These are phyloP conservation scores for Pseudogymnoascus sp. DNA, from an alignment of 2,329 filamentous ascomycete genomes.

Conservation along the genomic window DNA sequence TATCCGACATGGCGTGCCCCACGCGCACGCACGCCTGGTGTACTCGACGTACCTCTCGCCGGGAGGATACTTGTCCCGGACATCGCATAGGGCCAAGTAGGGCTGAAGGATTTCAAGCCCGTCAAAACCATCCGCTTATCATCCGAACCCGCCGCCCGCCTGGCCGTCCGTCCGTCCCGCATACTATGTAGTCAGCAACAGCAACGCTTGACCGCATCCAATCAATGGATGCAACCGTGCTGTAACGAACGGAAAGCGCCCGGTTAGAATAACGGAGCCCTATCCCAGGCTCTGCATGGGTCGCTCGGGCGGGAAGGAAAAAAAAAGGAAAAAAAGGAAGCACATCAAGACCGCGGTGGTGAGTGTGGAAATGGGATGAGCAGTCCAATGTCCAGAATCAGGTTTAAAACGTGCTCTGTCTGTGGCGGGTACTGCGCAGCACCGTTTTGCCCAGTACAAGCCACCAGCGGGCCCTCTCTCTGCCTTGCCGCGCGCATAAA, in stretches of 20 bases:
- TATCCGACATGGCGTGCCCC: conserved; percentile 1
- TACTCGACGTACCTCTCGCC: not conserved
- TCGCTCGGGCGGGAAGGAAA: not conserved
- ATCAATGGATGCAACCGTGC: not conserved
- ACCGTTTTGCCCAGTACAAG: conserved; percentile 4
- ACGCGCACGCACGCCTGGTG: not conserved
- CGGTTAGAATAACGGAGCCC: not conserved
- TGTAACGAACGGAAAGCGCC: not conserved
- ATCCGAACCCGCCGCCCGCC: conserved; percentile 9
- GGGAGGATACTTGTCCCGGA: conserved; percentile 3
- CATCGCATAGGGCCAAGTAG: conserved; percentile 9
- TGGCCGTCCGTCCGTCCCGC: conserved; percentile 6
- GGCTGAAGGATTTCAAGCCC: conserved; percentile 4
- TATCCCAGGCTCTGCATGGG: not conserved
- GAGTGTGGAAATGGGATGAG: not conserved
- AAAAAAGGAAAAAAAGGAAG: not conserved
- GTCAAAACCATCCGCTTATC: not conserved
- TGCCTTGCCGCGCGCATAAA: conserved; percentile 7
- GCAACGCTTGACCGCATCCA: not conserved
- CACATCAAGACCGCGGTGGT: not conserved
- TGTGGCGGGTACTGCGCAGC: not conserved
- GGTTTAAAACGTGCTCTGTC: not conserved
- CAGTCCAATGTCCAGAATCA: not conserved
- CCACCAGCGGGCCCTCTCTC: not conserved
- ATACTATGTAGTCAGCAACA: not conserved